A percentile compares a stretch with the other conserved stretches of the same genome.
Conservation (phyloP, 164 flowering plant genomes). For the Liriodendron chinense region DNA sequence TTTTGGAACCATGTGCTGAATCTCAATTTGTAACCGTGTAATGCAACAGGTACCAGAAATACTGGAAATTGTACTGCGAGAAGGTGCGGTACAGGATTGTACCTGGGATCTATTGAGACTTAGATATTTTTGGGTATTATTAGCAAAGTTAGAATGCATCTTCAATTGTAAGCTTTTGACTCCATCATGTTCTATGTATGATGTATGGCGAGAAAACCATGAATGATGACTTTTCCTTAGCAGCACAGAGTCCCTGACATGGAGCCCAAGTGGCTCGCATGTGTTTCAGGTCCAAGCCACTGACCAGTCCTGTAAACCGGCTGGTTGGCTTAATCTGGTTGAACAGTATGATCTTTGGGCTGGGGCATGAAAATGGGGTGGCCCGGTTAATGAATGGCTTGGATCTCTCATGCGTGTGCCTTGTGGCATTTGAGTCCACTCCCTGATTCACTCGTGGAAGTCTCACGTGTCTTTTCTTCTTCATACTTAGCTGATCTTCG, state of each 20-base stretch:
- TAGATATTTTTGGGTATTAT: not conserved
- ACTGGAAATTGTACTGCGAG: slow-evolving; percentile 84
- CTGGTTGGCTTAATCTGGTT: too few relatives aligned
- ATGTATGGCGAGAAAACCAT: not conserved
- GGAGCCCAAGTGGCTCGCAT: too few relatives aligned
- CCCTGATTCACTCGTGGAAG: too few relatives aligned
- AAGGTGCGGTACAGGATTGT: slow-evolving; percentile 78
- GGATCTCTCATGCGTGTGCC: too few relatives aligned
- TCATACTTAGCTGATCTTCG: too few relatives aligned
- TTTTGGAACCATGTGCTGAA: not conserved
- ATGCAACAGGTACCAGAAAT: slow-evolving; percentile 82
- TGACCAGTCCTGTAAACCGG: too few relatives aligned
- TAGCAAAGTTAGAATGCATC: not conserved
- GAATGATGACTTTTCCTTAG: not conserved
- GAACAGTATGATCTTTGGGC: too few relatives aligned
- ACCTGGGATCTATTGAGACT: slow-evolving; percentile 75
- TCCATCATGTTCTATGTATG: not conserved
- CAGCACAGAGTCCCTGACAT: not conserved
- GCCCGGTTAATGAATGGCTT: too few relatives aligned
- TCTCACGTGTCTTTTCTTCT: too few relatives aligned
- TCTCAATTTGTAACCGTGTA: not conserved
- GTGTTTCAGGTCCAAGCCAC: too few relatives aligned
- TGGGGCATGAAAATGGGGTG: too few relatives aligned
- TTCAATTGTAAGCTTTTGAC: not conserved
- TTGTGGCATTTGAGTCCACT: too few relatives aligned